Percentiles rank a stretch among this genome's conserved stretches.
Evolutionary conservation across 2,329 filamentous ascomycete genomes (phyloP).

Genomic region (Phyllosticta citriasiana): DNA sequence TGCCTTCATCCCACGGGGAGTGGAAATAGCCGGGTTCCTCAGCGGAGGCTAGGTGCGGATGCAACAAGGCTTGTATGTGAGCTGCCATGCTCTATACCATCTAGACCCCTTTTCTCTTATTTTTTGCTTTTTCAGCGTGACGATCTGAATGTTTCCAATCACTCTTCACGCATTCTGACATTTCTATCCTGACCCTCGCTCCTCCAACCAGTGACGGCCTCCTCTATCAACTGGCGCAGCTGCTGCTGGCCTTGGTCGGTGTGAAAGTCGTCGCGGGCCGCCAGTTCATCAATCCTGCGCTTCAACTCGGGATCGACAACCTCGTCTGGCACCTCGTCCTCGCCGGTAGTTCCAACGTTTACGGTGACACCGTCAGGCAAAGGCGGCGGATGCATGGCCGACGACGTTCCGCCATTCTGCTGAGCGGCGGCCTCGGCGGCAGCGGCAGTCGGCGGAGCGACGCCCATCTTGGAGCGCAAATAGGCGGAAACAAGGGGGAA

Average conservation of each 20-base stretch:
- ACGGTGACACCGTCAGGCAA: slow-evolving; percentile 69
- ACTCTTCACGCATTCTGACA: slow-evolving; percentile 9
- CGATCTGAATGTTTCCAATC: neutral
- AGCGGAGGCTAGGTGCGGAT: neutral
- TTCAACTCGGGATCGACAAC: slow-evolving; percentile 70
- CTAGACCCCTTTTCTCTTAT: neutral
- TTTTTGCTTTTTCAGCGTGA: neutral
- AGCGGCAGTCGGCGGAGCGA: slow-evolving; percentile 18
- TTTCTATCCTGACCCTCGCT: slow-evolving; percentile 5
- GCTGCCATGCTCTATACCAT: too few relatives aligned
- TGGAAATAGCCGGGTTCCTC: neutral
- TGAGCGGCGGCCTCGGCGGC: slow-evolving; percentile 14
- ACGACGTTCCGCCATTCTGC: slow-evolving; percentile 11
- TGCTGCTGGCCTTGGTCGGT: slow-evolving; percentile 70
- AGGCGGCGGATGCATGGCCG: slow-evolving; percentile 42
- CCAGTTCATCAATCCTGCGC: slow-evolving; percentile 79
- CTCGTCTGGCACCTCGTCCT: slow-evolving; percentile 38
- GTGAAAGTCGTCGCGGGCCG: slow-evolving; percentile 72
- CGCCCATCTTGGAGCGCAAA: slow-evolving; percentile 34
- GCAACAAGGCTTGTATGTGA: neutral
- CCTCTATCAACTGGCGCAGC: slow-evolving; percentile 66
- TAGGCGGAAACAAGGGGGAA: slow-evolving; percentile 68
- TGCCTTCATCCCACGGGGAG: neutral
- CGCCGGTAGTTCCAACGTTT: slow-evolving; percentile 64
- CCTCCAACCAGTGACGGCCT: slow-evolving; percentile 62